These are phyloP conservation scores for Stephania japonica DNA, from an alignment of 164 flowering plant species.

Conservation along the genomic window DNA sequence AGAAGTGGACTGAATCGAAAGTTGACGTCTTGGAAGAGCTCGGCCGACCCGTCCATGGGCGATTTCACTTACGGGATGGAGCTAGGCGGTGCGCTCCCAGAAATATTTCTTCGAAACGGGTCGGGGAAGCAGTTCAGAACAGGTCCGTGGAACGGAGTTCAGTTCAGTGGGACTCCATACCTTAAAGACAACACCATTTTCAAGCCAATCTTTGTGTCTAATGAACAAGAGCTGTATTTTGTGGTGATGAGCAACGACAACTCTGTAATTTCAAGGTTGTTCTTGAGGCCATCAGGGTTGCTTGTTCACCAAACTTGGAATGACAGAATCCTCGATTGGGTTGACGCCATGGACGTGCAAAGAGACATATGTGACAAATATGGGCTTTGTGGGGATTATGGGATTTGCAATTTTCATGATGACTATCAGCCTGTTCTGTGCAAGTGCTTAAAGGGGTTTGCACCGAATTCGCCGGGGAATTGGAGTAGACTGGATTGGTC, in stretches of 20 bases:
- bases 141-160: slow-evolving; percentile 10
- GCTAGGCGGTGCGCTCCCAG: not conserved
- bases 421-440: not conserved
- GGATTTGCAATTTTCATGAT: not conserved
- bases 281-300: slow-evolving; percentile 8
- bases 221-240: slow-evolving; percentile 15
- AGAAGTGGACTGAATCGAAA: not conserved
- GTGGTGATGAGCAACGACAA: not conserved
- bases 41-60: slow-evolving; percentile 2
- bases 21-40: slow-evolving; percentile 6
- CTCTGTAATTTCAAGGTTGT: slow-evolving; percentile 4
- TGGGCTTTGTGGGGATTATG: slow-evolving; percentile 7
- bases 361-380: slow-evolving; percentile 6
- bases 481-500: slow-evolving; percentile 3
- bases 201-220: not conserved
- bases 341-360: not conserved
- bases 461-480: not conserved
- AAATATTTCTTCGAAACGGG: not conserved
- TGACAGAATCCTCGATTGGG: not conserved
- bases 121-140: not conserved
- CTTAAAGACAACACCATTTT: not conserved
- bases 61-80: not conserved
- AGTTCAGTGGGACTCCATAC: not conserved
- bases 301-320: not conserved
- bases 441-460: slow-evolving; percentile 5